Percentiles rank a stretch among this genome's conserved stretches.
These are phyloP conservation scores for Akebia trifoliata DNA, from an alignment of 164 flowering plant species.

Conservation along the genomic window DNA sequence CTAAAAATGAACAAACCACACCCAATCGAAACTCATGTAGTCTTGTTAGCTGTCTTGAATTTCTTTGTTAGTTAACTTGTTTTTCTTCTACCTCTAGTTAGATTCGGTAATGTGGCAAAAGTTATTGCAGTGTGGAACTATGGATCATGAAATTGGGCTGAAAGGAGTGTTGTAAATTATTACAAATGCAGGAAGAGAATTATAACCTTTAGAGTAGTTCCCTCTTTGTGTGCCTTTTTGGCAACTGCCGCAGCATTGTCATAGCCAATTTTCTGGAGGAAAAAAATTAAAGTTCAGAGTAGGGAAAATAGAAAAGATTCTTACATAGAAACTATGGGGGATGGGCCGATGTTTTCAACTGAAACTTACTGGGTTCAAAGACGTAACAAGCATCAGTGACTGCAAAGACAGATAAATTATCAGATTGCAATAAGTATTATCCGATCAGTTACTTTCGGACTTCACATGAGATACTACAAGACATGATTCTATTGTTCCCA, in stretches of 20 bases:
- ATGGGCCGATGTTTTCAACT: background rate
- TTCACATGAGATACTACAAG: background rate
- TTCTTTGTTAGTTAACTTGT: too few relatives aligned
- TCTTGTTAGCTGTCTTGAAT: too few relatives aligned
- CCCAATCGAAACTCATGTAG: too few relatives aligned
- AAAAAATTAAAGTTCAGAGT: background rate
- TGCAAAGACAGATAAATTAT: constrained; percentile 35
- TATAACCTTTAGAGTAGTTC: constrained; percentile 75
- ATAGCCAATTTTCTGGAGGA: constrained; percentile 86
- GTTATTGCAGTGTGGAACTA: too few relatives aligned
- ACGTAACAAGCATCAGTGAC: constrained; percentile 99
- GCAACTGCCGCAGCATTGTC: constrained; percentile 99
- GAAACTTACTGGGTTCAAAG: constrained; percentile 90
- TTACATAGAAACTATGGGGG: constrained; percentile 1
- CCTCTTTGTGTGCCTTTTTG: constrained; percentile 97
- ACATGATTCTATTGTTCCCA: background rate
- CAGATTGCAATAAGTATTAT: constrained; percentile 7
- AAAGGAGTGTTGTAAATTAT: background rate
- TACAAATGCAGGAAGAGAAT: background rate
- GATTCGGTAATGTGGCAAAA: too few relatives aligned
- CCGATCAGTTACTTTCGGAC: constrained; percentile 12
- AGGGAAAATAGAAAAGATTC: background rate
- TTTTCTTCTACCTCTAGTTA: too few relatives aligned
- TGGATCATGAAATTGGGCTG: too few relatives aligned
- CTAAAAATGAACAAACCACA: too few relatives aligned